These are phyloP conservation scores for Ulota crispa DNA, from an alignment of 225 moss, liverwort and hornwort genomes.

Conservation along the genomic window DNA sequence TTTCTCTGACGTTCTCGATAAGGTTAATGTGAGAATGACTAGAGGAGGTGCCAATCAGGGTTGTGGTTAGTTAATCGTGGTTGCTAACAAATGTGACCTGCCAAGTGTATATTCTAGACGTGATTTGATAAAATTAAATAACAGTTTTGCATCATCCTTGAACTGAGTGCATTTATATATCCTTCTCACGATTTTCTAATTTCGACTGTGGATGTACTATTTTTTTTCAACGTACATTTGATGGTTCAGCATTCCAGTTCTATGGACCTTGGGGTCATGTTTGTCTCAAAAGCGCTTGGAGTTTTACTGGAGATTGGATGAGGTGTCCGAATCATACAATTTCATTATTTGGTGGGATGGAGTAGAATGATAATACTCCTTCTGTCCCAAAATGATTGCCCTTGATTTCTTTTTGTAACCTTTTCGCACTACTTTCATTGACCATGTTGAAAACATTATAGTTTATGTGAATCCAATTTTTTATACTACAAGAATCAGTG, in stretches of 20 bases:
- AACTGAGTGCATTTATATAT: neutral
- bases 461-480: too few species aligned
- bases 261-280: neutral
- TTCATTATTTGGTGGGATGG: too few species aligned
- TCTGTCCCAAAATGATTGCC: too few species aligned
- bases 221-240: neutral
- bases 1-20: conserved; percentile 5
- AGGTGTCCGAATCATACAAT: too few species aligned
- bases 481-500: too few species aligned
- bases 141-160: neutral
- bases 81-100: conserved; percentile 9
- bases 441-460: too few species aligned
- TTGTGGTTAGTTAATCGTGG: neutral
- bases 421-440: too few species aligned
- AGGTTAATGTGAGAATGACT: neutral
- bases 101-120: neutral
- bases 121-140: neutral
- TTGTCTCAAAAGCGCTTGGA: neutral
- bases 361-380: too few species aligned
- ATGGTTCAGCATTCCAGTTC: neutral
- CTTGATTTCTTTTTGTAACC: too few species aligned
- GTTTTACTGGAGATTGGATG: too few species aligned
- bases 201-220: neutral
- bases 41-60: neutral
- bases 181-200: neutral